phyloP scores from a whole-genome alignment of 208 protist species.

The Acanthamoeba castellanii region DNA sequence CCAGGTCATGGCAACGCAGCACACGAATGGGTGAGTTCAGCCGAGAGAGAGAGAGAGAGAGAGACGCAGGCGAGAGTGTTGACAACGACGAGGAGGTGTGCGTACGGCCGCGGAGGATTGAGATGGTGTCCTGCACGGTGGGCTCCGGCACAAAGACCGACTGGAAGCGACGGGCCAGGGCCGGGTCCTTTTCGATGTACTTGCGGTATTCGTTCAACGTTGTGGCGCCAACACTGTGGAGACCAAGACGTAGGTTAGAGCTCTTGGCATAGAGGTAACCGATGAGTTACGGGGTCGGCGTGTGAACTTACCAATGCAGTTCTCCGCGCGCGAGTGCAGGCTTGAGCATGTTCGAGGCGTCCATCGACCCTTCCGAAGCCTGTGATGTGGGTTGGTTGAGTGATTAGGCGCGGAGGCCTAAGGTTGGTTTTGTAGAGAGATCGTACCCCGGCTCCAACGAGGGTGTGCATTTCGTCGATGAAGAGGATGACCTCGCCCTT shows the following conservation, averaged over 20 bases:
- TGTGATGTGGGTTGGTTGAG: constrained; percentile 98
- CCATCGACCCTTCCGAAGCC: constrained; percentile 89
- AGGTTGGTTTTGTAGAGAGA: background rate
- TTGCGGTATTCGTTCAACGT: constrained; percentile 98
- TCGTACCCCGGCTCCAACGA: constrained; percentile 95
- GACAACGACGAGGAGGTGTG: too few species aligned
- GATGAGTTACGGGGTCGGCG: too few species aligned
- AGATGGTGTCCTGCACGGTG: constrained; percentile 97
- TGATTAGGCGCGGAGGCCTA: constrained; percentile 76
- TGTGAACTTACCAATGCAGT: background rate
- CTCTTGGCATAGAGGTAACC: background rate
- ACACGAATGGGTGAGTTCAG: background rate
- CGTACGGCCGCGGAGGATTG: constrained; percentile 94
- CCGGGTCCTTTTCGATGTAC: constrained; percentile 98
- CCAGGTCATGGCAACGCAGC: background rate
- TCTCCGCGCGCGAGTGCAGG: constrained; percentile 97
- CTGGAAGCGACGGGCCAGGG: constrained; percentile 98
- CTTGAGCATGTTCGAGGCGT: constrained; percentile 97
- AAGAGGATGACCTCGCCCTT: constrained; percentile 99
- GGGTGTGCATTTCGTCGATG: constrained; percentile 99
- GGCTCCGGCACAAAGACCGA: constrained; percentile 97
- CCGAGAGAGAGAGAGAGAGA: background rate
- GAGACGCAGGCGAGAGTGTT: too few species aligned
- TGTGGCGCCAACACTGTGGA: constrained; percentile 95
- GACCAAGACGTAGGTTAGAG: background rate